Evolutionary conservation across 495 filamentous ascomycete species (phyloP), one percentile per base, ranked within the genome.

Genomic region (Aspergillus wentii): DNA sequence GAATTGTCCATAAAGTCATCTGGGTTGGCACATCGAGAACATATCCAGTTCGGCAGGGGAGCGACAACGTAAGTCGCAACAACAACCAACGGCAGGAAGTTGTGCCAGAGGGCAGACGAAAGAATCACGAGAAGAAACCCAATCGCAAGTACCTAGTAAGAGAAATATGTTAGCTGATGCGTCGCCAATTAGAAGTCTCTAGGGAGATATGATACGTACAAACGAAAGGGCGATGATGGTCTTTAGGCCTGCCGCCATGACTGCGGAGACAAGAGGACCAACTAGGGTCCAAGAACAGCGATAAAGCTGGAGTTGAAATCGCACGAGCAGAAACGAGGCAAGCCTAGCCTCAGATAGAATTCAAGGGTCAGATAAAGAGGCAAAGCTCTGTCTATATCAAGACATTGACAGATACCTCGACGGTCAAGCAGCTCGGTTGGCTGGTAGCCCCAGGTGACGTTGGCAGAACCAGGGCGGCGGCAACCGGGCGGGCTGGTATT

Each of bases 41-140:
- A 96, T 56, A 96, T 83, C 82, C 86, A 95, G 77, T 98, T 96
- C 30, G 92, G 92, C 26, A 98, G 67, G 5, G 92, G 94, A 37
- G 92, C 92, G 52, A 97, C 55, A 42, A 95, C 76, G 68, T 96
- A 97, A 43, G 92, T 97, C 48, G 81, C 94, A 35, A 97, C 92
- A 39, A 97, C 92, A 30, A 96, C 75, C 44, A 98, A 74, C 18
- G 92, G 86, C 52, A 90, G 86, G 78, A 94, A 98, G 58, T 87
- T 85, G 41, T 88, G 72, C 73, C 81, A 97, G 35, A 98, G 83
- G 20, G 94, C 92, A 54, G 88, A 92, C 43, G 89, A 95, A 56
- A 98, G 86, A 67, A 98, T 98, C 30, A 97, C 91, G 44, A 98
- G 89, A 54, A 98, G 87, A 76, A 98, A 98, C 54, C 92, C 92